These are phyloP conservation scores for Nakataea oryzae DNA, from an alignment of 2,329 filamentous ascomycete species.

Conservation along the genomic window DNA sequence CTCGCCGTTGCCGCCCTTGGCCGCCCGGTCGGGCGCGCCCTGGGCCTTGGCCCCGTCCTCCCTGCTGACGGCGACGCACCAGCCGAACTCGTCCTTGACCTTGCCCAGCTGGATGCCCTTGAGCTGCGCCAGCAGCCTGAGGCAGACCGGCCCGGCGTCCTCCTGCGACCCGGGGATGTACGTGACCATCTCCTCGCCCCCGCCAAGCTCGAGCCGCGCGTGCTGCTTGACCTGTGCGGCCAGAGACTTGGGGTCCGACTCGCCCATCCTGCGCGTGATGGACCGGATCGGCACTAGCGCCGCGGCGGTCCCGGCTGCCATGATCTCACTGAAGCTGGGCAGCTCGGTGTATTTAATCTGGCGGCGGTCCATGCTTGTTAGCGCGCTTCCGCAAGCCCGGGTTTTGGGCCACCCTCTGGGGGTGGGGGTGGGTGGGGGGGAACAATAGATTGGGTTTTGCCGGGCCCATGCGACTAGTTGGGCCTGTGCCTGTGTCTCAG, in stretches of 20 bases:
- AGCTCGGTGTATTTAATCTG: slow-evolving; percentile 56
- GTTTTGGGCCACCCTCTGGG: background rate
- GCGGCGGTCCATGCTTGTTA: background rate
- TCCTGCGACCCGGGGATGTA: slow-evolving; percentile 46
- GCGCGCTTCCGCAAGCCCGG: background rate
- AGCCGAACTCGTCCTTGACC: slow-evolving; percentile 65
- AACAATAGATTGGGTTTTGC: background rate
- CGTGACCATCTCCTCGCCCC: slow-evolving; percentile 37
- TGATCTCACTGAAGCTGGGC: slow-evolving; percentile 55
- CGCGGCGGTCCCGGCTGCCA: slow-evolving; percentile 87
- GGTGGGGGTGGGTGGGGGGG: background rate
- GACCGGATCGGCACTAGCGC: slow-evolving; percentile 85
- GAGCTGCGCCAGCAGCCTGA: slow-evolving; percentile 63
- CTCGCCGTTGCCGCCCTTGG: slow-evolving; percentile 14
- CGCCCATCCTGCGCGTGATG: slow-evolving; percentile 56
- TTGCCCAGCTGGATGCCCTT: slow-evolving; percentile 82
- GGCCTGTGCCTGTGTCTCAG: background rate
- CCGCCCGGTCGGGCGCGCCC: slow-evolving; percentile 13
- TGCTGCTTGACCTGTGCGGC: slow-evolving; percentile 21
- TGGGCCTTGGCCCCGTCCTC: slow-evolving; percentile 31
- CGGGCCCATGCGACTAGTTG: background rate
- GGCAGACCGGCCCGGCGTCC: slow-evolving; percentile 63
- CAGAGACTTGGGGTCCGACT: slow-evolving; percentile 27
- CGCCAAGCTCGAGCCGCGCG: slow-evolving; percentile 25
- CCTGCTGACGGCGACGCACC: slow-evolving; percentile 44